These are phyloP conservation scores for Malania oleifera DNA, from an alignment of 164 flowering plant species.

Conservation along the genomic window DNA sequence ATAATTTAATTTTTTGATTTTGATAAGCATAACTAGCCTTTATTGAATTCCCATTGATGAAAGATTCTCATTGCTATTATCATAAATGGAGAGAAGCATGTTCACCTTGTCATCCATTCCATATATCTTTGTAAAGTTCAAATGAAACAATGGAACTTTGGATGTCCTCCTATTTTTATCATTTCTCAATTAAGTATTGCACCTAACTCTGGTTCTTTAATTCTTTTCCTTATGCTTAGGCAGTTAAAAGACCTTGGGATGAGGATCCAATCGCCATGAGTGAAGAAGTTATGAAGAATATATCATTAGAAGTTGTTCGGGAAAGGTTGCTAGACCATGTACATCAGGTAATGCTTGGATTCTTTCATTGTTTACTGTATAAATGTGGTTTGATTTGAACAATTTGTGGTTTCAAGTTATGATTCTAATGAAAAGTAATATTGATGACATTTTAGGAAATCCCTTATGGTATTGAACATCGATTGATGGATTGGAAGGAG, in stretches of 20 bases:
- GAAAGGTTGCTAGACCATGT: constrained; percentile 80
- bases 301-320: constrained; percentile 87
- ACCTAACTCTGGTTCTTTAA: neutral
- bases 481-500: constrained; percentile 85
- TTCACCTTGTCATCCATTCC: too few relatives aligned
- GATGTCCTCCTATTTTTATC: neutral
- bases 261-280: constrained; percentile 74
- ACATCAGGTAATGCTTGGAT: constrained; percentile 66
- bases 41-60: too few relatives aligned
- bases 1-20: too few relatives aligned
- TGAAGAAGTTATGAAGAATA: constrained; percentile 84
- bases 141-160: neutral
- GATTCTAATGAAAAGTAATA: neutral
- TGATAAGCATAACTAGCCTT: too few relatives aligned
- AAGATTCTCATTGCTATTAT: too few relatives aligned
- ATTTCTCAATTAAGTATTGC: neutral
- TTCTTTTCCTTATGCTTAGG: constrained; percentile 34
- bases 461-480: constrained; percentile 81
- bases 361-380: neutral
- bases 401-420: neutral
- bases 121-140: too few relatives aligned
- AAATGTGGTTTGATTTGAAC: too few relatives aligned
- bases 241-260: constrained; percentile 94
- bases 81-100: too few relatives aligned
- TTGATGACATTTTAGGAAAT: constrained; percentile 59